These are phyloP conservation scores for Clonostachys solani DNA, from an alignment of 2,329 filamentous ascomycete genomes.

Conservation along the genomic window DNA sequence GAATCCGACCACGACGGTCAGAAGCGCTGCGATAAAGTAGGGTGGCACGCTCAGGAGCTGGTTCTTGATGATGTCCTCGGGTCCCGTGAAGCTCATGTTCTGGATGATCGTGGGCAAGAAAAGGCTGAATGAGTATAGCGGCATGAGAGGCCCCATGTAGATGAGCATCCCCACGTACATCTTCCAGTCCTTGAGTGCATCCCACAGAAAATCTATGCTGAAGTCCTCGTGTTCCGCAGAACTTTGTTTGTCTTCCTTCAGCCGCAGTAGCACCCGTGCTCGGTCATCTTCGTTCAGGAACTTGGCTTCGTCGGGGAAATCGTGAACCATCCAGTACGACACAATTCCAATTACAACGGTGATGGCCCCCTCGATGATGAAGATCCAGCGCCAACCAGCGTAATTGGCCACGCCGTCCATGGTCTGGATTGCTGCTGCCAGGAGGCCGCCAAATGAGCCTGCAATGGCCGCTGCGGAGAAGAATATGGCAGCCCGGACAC, in stretches of 20 bases:
- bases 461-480: constrained; percentile 79
- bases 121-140: constrained; percentile 71
- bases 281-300: constrained; percentile 71
- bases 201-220: constrained; percentile 67
- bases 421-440: constrained; percentile 66
- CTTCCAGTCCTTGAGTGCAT: constrained; percentile 77
- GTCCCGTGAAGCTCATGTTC: constrained; percentile 34
- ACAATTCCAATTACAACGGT: constrained; percentile 65
- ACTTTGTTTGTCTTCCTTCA: constrained; percentile 67
- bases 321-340: constrained; percentile 76
- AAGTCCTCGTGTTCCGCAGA: constrained; percentile 75
- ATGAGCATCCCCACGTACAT: constrained; percentile 71
- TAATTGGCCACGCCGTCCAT: constrained; percentile 61
- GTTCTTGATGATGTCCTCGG: constrained; percentile 24
- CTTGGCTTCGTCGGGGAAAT: constrained; percentile 73
- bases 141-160: constrained; percentile 72
- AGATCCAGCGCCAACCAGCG: constrained; percentile 61
- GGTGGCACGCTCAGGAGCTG: constrained; percentile 43
- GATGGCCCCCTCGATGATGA: constrained; percentile 65
- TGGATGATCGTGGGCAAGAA: constrained; percentile 79
- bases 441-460: constrained; percentile 71
- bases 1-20: constrained; percentile 46
- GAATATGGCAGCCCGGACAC: constrained; percentile 75
- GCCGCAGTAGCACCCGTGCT: constrained; percentile 64
- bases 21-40: constrained; percentile 28